These are phyloP conservation scores for Candida coquimbonensis DNA, from an alignment of 805 yeast genomes.

Conservation along the genomic window DNA sequence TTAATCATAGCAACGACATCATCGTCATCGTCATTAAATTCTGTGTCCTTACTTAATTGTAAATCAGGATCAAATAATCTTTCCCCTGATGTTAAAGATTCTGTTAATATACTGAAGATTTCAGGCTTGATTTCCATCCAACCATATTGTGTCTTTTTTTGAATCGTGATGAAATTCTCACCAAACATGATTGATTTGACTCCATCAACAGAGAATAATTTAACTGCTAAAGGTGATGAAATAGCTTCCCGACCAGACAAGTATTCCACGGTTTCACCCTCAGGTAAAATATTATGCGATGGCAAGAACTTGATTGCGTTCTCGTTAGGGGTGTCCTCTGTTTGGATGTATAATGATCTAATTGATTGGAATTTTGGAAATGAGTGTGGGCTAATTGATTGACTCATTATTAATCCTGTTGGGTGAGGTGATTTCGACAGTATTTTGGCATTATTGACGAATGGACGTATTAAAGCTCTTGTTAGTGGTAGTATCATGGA, in stretches of 20 bases:
- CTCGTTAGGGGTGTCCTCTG: constrained; percentile 80
- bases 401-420: too few species aligned
- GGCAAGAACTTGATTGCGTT: constrained; percentile 83
- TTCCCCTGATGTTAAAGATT: constrained; percentile 31
- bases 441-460: too few species aligned
- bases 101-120: constrained; percentile 36
- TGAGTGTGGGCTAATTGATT: too few species aligned
- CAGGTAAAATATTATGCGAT: constrained; percentile 58
- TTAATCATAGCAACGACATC: constrained; percentile 62
- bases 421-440: too few species aligned
- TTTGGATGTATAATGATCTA: constrained; percentile 57
- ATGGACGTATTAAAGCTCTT: too few species aligned
- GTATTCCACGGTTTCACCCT: constrained; percentile 63
- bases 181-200: constrained; percentile 75
- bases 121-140: constrained; percentile 65
- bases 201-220: constrained; percentile 70
- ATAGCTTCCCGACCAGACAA: constrained; percentile 69
- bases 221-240: constrained; percentile 70
- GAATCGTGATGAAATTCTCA: constrained; percentile 75
- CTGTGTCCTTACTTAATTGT: constrained; percentile 29
- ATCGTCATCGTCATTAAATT: constrained; percentile 53
- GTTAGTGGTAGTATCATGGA: too few species aligned
- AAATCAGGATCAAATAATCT: constrained; percentile 39
- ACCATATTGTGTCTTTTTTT: constrained; percentile 41
- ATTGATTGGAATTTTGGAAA: neutral